phyloP scores from a whole-genome alignment of 306 rosid genomes.

The Purshia tridentata region DNA sequence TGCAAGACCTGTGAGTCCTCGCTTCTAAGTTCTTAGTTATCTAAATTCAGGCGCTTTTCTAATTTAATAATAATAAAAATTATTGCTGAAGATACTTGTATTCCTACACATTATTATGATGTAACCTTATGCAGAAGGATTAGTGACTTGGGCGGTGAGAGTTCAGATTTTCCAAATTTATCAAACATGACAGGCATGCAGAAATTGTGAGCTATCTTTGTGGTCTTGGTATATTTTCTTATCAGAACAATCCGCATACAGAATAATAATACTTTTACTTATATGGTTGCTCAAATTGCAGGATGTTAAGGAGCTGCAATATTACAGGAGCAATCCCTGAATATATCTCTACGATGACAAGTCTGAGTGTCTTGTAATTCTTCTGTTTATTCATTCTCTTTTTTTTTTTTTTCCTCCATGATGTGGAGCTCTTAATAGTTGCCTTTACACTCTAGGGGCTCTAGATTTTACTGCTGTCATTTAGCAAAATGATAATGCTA shows the following conservation, averaged over 20 bases:
- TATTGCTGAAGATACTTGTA: neutral
- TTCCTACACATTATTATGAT: neutral
- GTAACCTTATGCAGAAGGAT: slow-evolving; percentile 31
- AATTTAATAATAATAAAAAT: neutral
- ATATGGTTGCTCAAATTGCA: slow-evolving; percentile 13
- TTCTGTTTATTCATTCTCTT: neutral
- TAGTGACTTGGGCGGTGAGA: slow-evolving; percentile 29
- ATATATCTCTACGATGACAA: slow-evolving; percentile 6
- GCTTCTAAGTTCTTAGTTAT: neutral
- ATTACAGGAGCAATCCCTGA: slow-evolving; percentile 26
- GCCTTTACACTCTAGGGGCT: no score
- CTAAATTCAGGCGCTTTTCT: neutral
- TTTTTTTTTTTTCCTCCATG: neutral
- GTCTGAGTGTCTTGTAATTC: slow-evolving; percentile 13
- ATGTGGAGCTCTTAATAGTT: neutral
- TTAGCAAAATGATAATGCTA: no score
- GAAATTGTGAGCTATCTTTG: slow-evolving; percentile 25
- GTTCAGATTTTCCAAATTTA: slow-evolving; percentile 25
- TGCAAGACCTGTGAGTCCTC: slow-evolving; percentile 21
- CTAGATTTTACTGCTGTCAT: no score
- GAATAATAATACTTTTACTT: no score
- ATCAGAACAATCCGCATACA: no score
- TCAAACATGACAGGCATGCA: slow-evolving; percentile 2
- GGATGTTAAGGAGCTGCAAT: slow-evolving; percentile 35
- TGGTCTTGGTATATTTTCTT: neutral